Evolutionary conservation across 371 early-diverging fungal species (phyloP), one percentile per base, ranked within the genome.

Genomic region (Mortierella sp.): DNA sequence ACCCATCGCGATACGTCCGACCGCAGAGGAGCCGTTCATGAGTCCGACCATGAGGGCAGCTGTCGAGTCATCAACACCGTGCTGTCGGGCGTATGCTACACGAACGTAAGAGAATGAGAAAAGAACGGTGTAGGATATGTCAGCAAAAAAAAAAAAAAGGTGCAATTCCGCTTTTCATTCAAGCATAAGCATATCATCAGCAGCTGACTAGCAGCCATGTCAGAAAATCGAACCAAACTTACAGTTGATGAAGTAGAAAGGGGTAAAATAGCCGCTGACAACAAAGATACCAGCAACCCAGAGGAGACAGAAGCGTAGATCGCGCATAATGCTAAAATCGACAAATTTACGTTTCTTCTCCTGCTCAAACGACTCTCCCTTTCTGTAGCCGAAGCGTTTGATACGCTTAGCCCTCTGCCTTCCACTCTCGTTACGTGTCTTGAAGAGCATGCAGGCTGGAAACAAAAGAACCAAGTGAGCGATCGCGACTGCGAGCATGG

Each of bases 1-100:
- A 5, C 93, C 94, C 19, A 87, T 79, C 7, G 84, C 60, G 34
- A 94, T 71, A 50, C 94, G 88, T 4, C 92, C 91, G 7, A 89
- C 58, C 0, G 90, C 90, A 1, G 88, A 86, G 7, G 79, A 79
- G 17, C 80, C 87, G 49, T 85, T 89, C 66, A 84, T 78, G 39
- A 86, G 55, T 34, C 85, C 83, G 24, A 89, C 68, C 48, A 88
- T 79, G 26, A 85, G 67, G 9, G 86, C 83, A 14, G 86, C 87
- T 19, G 78, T 68, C 0, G 64, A 56, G 14, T 24, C 31, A 37
- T 64, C 51, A 7, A 79, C 57, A 8, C 82, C 81, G 17, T 82
- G 70, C 39, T 62, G 60, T 12, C 62, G 44, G 7, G 81, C 83
- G 52, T 80, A 89, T 34, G 80, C 79, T 51, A n/a, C n/a, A n/a